Conservation (phyloP, 2,329 filamentous ascomycete species). For the Xylaria sp. region DNA sequence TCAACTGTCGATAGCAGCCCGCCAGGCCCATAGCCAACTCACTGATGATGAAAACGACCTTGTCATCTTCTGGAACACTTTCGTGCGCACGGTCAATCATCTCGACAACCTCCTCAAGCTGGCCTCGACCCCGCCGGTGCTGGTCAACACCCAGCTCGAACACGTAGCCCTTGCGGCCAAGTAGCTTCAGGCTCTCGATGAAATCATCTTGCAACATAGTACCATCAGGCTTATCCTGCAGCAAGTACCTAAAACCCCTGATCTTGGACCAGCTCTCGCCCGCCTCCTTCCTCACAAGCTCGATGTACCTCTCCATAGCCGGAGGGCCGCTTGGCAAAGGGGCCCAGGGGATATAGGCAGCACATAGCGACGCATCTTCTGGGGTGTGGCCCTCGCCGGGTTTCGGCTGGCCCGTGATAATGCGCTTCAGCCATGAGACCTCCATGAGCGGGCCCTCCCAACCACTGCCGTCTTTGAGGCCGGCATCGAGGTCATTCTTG, state of each 20-base stretch:
- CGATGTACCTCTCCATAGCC: slow-evolving; percentile 73
- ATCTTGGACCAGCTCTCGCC: slow-evolving; percentile 74
- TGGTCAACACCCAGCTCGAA: slow-evolving; percentile 91
- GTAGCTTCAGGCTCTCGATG: slow-evolving; percentile 71
- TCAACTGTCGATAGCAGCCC: not conserved
- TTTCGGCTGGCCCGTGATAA: slow-evolving; percentile 69
- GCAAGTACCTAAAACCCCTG: slow-evolving; percentile 82
- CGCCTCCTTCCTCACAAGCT: slow-evolving; percentile 66
- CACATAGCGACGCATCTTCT: slow-evolving; percentile 64
- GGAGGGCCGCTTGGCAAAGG: slow-evolving; percentile 74
- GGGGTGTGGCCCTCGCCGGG: slow-evolving; percentile 67
- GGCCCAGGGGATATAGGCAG: slow-evolving; percentile 86
- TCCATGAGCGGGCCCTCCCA: slow-evolving; percentile 78
- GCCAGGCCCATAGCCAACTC: slow-evolving; percentile 48
- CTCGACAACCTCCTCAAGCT: slow-evolving; percentile 75
- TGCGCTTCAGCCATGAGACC: slow-evolving; percentile 72
- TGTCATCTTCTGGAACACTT: slow-evolving; percentile 66
- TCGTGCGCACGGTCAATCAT: slow-evolving; percentile 76
- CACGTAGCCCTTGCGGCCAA: slow-evolving; percentile 70
- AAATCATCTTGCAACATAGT: slow-evolving; percentile 72
- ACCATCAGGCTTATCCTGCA: slow-evolving; percentile 79
- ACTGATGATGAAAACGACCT: slow-evolving; percentile 77
- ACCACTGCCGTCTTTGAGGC: slow-evolving; percentile 60
- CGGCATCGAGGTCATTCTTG: slow-evolving; percentile 65
- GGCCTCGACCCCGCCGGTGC: slow-evolving; percentile 77